These are phyloP conservation scores for Tetracladium marchalianum DNA, from an alignment of 495 filamentous ascomycete species.

Conservation along the genomic window DNA sequence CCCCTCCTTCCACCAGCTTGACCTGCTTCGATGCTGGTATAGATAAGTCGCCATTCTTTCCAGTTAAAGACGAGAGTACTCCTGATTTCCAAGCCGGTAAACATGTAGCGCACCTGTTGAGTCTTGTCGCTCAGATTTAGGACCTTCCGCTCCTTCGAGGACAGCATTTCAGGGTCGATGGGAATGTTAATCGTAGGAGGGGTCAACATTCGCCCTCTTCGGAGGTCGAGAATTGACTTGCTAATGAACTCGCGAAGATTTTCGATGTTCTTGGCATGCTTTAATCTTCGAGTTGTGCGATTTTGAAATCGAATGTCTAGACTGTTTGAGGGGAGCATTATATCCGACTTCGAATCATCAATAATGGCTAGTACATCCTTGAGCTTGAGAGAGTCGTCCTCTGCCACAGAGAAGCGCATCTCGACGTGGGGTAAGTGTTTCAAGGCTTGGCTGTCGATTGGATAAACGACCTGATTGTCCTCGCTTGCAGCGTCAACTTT, in stretches of 20 bases:
- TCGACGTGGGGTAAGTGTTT: conserved; percentile 17
- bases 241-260: conserved; percentile 23
- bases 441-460: conserved; percentile 7
- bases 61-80: conserved; percentile 26
- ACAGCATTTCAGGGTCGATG: conserved; percentile 10
- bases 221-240: conserved; percentile 25
- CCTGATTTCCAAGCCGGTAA: conserved; percentile 34
- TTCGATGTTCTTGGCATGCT: background rate
- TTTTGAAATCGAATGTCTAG: conserved; percentile 18
- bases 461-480: too few species aligned
- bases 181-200: conserved; percentile 26
- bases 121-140: too few species aligned
- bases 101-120: conserved; percentile 29
- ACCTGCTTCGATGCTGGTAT: conserved; percentile 35
- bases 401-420: conserved; percentile 10
- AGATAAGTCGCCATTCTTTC: conserved; percentile 28
- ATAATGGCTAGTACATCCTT: conserved; percentile 12
- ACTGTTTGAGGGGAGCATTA: conserved; percentile 18
- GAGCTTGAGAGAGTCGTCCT: background rate
- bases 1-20: conserved; percentile 27
- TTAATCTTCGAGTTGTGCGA: conserved; percentile 1
- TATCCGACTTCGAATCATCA: conserved; percentile 2
- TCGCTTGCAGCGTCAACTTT: too few species aligned
- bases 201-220: conserved; percentile 24
- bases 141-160: too few species aligned